Base-by-base conservation (phyloP, 352 stramenopile species). In the Pythium apleroticum region DNA sequence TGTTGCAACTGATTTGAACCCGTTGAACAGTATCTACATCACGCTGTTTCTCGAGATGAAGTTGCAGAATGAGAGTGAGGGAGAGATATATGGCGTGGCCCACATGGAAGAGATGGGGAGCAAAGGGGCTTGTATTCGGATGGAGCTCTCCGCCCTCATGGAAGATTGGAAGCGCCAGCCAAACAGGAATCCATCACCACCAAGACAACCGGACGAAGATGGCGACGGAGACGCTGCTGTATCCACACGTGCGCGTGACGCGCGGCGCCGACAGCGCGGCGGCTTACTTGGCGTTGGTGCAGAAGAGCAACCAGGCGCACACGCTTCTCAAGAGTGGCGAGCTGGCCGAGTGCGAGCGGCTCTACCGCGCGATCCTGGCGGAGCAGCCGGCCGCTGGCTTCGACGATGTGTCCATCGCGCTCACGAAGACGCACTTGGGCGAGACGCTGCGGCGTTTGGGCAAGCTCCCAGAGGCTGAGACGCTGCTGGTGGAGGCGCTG, bases 381-480 rank as follows among this genome's bases (percentile, higher is more conserved):
- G 63, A 73, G 45, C 76, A 86, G 50, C 72, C 80, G 1, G 69
- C 43, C 24, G 81, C 80, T 2, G 81, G 81, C 17, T 91, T 91
- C 49, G 81, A 89, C 58, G 68, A 73, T 14, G 65, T 88, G 28
- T 81, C 80, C 19, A 65, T 91, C 41, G 81, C 81, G 33, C 49
- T 88, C 59, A 82, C 77, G 7, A 78, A 91, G 76, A 71, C 76
- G 63, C 76, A 89, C 28, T 57, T 81, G 58, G 81, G 81, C 37
- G 52, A 77, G 24, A 71, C 80, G 20, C 58, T 91, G 65, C 80
- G 81, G 10, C 75, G 76, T 33, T 58, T 76, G 2, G 81, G 75
- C 25, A 66, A 75, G 54, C 55, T 81, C 20, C 73, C 84, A 28
- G 80, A 88, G 55, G 81, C 78, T 30, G 71, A 87, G 14, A 71